Evolutionary conservation across 2,329 filamentous ascomycete genomes (phyloP).

Genomic region (Penicillium crustosum): DNA sequence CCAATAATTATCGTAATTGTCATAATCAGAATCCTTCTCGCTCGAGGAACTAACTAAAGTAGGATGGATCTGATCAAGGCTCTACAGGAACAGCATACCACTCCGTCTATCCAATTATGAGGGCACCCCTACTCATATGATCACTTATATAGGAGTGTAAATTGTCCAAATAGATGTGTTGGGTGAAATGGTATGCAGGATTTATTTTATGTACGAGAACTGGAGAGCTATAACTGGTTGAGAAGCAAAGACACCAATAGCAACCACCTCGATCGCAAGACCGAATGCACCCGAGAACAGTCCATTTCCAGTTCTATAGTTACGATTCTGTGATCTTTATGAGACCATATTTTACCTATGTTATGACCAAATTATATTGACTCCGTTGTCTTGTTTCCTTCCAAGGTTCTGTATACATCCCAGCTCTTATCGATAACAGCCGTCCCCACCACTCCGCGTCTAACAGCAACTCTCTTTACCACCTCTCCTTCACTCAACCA

Average conservation of each 20-base stretch:
- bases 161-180: not conserved
- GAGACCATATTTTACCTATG: not conserved
- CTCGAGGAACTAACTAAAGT: not conserved
- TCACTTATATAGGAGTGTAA: not conserved
- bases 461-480: not conserved
- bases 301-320: not conserved
- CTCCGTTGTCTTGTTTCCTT: not conserved
- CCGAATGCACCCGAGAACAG: not conserved
- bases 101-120: not conserved
- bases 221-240: not conserved
- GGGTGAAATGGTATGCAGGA: not conserved
- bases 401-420: not conserved
- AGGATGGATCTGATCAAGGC: not conserved
- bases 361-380: not conserved
- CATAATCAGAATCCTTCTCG: not conserved
- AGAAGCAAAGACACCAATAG: not conserved
- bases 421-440: slow-evolving; percentile 11
- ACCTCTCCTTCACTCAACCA: not conserved
- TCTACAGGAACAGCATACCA: too few relatives aligned
- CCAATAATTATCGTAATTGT: too few relatives aligned
- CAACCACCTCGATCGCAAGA: not conserved
- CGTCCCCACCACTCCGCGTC: slow-evolving; percentile 4
- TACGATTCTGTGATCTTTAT: too few relatives aligned
- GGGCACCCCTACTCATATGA: not conserved
- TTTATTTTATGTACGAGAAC: not conserved